Conservation (phyloP, 2,329 filamentous ascomycete genomes). For the Coniochaeta sp. region DNA sequence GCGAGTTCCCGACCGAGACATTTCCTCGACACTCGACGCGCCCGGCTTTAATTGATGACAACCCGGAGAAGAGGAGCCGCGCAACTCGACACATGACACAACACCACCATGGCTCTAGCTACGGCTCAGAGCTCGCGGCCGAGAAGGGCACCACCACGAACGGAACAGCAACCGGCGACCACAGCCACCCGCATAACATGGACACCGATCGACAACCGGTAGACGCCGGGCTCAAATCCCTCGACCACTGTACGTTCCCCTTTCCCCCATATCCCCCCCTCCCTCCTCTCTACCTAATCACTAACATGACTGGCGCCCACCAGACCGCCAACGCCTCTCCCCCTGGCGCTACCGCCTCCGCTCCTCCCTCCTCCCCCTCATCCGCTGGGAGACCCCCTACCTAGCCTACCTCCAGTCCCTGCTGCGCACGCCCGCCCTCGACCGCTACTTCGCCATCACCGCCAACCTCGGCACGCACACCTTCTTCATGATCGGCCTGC, state of each 20-base stretch:
- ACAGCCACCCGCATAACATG: not conserved
- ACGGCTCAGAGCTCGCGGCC: slow-evolving; percentile 17
- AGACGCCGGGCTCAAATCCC: slow-evolving; percentile 73
- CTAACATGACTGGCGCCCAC: slow-evolving; percentile 14
- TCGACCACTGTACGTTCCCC: slow-evolving; percentile 63
- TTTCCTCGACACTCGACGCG: too few relatives aligned
- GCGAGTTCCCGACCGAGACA: too few relatives aligned
- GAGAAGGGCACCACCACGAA: slow-evolving; percentile 26
- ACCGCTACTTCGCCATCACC: slow-evolving; percentile 94
- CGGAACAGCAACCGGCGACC: slow-evolving; percentile 23
- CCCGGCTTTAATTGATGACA: slow-evolving; percentile 11
- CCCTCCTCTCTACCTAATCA: not conserved
- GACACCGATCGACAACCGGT: slow-evolving; percentile 22
- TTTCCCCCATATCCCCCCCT: slow-evolving; percentile 56
- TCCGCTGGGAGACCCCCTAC: slow-evolving; percentile 93
- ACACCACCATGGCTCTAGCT: slow-evolving; percentile 17
- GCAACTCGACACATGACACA: slow-evolving; percentile 19
- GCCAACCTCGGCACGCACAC: slow-evolving; percentile 97
- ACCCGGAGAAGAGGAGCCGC: slow-evolving; percentile 5
- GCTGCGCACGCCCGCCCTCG: slow-evolving; percentile 74
- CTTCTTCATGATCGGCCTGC: slow-evolving; percentile 95
- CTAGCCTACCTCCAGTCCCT: slow-evolving; percentile 78
- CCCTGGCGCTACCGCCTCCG: slow-evolving; percentile 83
- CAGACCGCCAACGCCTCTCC: slow-evolving; percentile 78
- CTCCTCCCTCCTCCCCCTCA: slow-evolving; percentile 73